phyloP scores from a whole-genome alignment of 2,329 filamentous ascomycete species.

The Colletotrichum sidae region DNA sequence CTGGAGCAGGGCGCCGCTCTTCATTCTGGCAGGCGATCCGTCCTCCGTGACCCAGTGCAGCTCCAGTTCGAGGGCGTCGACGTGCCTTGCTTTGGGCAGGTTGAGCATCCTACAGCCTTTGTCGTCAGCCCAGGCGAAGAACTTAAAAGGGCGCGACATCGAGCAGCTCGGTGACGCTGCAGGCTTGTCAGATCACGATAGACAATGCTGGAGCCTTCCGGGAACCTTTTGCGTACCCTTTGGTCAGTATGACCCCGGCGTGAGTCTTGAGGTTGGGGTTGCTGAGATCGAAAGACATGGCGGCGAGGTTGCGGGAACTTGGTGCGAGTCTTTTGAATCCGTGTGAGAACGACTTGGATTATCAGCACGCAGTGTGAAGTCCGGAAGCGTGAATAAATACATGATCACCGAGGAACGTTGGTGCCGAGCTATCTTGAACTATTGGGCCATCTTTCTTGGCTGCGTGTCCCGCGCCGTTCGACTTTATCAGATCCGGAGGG shows the following conservation, averaged over 20 bases:
- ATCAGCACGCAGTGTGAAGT: too few species aligned
- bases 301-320: background rate
- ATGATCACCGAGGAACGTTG: too few species aligned
- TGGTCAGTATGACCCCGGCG: constrained; percentile 46
- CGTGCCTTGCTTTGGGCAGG: background rate
- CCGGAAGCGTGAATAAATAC: too few species aligned
- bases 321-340: background rate
- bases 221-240: constrained; percentile 38
- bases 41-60: constrained; percentile 51
- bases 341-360: too few species aligned
- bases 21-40: constrained; percentile 39
- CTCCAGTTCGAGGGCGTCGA: constrained; percentile 43
- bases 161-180: constrained; percentile 47
- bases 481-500: too few species aligned
- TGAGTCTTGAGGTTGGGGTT: constrained; percentile 42
- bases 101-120: constrained; percentile 31
- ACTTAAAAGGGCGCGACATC: constrained; percentile 49
- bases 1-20: constrained; percentile 42
- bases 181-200: background rate
- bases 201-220: background rate
- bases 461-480: too few species aligned
- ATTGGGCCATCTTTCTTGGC: too few species aligned
- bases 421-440: too few species aligned
- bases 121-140: constrained; percentile 40
- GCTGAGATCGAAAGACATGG: constrained; percentile 39